Evolutionary conservation across 179 eudicot species (phyloP), one percentile per base, ranked within the genome.

Genomic region (Heliamphora pulchella): DNA sequence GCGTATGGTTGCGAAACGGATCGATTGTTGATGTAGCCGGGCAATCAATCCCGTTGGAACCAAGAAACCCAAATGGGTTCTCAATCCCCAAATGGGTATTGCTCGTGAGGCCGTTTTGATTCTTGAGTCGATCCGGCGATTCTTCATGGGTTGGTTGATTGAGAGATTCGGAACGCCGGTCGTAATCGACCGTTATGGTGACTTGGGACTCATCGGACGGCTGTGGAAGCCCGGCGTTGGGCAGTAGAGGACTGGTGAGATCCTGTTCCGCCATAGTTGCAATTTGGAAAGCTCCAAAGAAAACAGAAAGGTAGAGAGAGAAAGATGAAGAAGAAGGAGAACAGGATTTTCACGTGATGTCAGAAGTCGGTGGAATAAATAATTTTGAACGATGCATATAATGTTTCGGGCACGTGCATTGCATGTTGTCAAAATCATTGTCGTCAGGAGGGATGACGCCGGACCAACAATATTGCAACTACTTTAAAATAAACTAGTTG

Each of bases 1-100:
- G 77, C 39, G 98, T 95, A 48, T 91, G 93, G 84, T 95, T 95
- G 76, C 93, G 79, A 71, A 93, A 95, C 65, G 98, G 98, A 71
- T 93, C 98, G 3, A 93, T 78, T 0, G 93, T 83, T 5, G 88
- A 80, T 15, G 93, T 47, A 39, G 64, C 70, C 8, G 94, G 93
- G 17, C 87, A 82, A 13, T 75, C 80, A 75, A 88, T 82, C 44
- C 80, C 87, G 65, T 68, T 70, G 69, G 84, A 74, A 43, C 96
- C 92, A 70, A 88, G 77, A 75, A 91, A 87, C 67, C 76, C 82
- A 79, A 83, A 89, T 0, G 94, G 89, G 84, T 86, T 84, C 70
- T 70, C 80, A 44, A 46, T 47, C 31, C 44, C 81, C 48, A 18
- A 20, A 64, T 48, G 71, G 71, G 53, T 20, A 55, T 2, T 2